Conservation (phyloP, 108 stramenopile species). For the Discostella stelligeroides region DNA sequence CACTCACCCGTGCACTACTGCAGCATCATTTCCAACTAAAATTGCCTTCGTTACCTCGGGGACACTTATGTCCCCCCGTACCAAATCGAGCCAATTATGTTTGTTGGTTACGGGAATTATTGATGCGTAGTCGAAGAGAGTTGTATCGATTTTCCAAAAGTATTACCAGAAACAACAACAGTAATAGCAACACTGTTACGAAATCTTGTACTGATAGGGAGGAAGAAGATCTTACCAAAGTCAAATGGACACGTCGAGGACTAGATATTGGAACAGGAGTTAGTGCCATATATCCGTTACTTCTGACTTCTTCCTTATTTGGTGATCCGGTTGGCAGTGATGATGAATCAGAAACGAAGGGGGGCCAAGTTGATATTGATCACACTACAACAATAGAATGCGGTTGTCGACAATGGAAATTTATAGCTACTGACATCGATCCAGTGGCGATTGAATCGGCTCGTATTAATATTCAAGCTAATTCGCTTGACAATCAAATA, state of each 20-base stretch:
- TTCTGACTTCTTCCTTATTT: slow-evolving; percentile 49
- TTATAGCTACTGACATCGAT: slow-evolving; percentile 89
- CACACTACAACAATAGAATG: too few relatives aligned
- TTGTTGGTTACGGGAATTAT: slow-evolving; percentile 79
- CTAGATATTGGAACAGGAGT: slow-evolving; percentile 93
- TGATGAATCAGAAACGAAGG: too few relatives aligned
- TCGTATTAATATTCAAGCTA: slow-evolving; percentile 67
- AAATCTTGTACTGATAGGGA: neutral
- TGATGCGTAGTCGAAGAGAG: slow-evolving; percentile 28
- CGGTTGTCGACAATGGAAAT: slow-evolving; percentile 40
- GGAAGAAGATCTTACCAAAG: neutral
- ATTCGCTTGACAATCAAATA: slow-evolving; percentile 63
- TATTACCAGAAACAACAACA: too few relatives aligned
- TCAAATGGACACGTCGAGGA: slow-evolving; percentile 45
- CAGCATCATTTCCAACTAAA: slow-evolving; percentile 63
- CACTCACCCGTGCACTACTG: slow-evolving; percentile 84
- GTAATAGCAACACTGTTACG: too few relatives aligned
- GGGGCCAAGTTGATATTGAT: too few relatives aligned
- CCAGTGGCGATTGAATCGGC: slow-evolving; percentile 73
- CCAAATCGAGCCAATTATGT: slow-evolving; percentile 93
- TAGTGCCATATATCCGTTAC: slow-evolving; percentile 85
- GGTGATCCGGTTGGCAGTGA: neutral
- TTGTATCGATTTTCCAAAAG: slow-evolving; percentile 30
- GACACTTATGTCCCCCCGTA: slow-evolving; percentile 87
- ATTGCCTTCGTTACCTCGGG: slow-evolving; percentile 70